phyloP scores from a whole-genome alignment of 1,284 basidiomycete genomes.

The Trichosporon ovoides region DNA sequence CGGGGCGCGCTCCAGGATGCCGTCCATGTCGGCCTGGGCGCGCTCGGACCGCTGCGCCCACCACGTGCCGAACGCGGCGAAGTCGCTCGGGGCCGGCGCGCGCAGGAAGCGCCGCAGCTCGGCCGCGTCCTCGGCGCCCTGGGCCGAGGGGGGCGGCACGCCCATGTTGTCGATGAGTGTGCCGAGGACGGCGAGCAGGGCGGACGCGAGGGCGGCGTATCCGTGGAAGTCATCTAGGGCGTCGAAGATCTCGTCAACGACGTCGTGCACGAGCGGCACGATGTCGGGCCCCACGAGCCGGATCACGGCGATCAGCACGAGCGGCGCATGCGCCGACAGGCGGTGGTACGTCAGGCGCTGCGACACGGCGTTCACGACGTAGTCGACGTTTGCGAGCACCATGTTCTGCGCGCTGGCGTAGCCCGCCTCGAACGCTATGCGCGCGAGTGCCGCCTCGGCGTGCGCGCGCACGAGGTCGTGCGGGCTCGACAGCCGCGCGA shows the following conservation, averaged over 20 bases:
- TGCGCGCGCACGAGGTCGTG: constrained; percentile 62
- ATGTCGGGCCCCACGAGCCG: constrained; percentile 76
- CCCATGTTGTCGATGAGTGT: constrained; percentile 79
- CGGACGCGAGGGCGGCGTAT: constrained; percentile 56
- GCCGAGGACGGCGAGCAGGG: constrained; percentile 62
- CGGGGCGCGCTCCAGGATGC: constrained; percentile 61
- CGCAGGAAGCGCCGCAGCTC: constrained; percentile 46
- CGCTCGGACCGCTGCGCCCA: constrained; percentile 54
- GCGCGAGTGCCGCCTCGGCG: constrained; percentile 63
- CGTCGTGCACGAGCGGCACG: constrained; percentile 77
- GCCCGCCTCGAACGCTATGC: constrained; percentile 63
- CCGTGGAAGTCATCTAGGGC: constrained; percentile 88
- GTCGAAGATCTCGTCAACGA: constrained; percentile 93
- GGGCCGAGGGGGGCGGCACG: constrained; percentile 58
- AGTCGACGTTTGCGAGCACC: constrained; percentile 87
- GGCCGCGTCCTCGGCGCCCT: constrained; percentile 25
- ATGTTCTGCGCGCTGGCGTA: constrained; percentile 79
- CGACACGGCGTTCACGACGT: constrained; percentile 80
- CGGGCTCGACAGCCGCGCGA: constrained; percentile 72
- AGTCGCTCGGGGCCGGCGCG: constrained; percentile 41
- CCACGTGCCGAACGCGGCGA: constrained; percentile 60
- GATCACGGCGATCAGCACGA: constrained; percentile 72
- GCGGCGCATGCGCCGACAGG: constrained; percentile 57
- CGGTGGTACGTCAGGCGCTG: constrained; percentile 68
- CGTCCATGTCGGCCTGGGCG: constrained; percentile 42